Conservation (phyloP, 2,329 filamentous ascomycete species). For the Aspergillus transmontanensis region DNA sequence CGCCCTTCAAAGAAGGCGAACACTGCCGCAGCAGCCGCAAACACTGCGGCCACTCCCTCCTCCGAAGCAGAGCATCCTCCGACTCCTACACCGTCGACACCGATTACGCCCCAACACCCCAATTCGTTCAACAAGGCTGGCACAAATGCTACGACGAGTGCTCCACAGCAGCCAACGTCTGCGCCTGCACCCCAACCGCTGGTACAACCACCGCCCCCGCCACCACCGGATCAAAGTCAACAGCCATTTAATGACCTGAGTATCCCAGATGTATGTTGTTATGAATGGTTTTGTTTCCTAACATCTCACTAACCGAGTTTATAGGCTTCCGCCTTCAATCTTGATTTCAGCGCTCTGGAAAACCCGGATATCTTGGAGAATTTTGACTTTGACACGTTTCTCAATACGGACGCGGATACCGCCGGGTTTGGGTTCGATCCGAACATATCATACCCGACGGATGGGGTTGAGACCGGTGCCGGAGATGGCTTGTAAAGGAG, state of each 20-base stretch:
- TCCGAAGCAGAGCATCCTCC: constrained; percentile 51
- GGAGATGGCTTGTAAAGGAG: constrained; percentile 41
- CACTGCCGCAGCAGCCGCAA: constrained; percentile 37
- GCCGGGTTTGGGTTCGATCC: constrained; percentile 47
- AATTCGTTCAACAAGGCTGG: constrained; percentile 47
- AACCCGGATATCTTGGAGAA: constrained; percentile 52
- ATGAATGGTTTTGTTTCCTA: background rate
- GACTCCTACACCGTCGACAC: constrained; percentile 53
- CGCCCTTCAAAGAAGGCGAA: constrained; percentile 47
- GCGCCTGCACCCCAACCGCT: constrained; percentile 39
- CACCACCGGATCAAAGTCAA: constrained; percentile 35
- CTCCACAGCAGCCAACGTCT: constrained; percentile 38
- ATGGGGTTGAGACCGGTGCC: constrained; percentile 48
- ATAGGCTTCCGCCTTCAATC: constrained; percentile 39
- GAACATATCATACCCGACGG: constrained; percentile 40
- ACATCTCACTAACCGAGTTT: constrained; percentile 19
- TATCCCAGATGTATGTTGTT: constrained; percentile 41
- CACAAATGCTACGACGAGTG: constrained; percentile 36
- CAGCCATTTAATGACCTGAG: constrained; percentile 36
- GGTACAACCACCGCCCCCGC: constrained; percentile 23
- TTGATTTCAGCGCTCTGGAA: constrained; percentile 50
- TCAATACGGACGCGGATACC: constrained; percentile 57
- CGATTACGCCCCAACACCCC: constrained; percentile 51
- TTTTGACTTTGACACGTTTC: constrained; percentile 69
- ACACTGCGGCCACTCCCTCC: constrained; percentile 46